These are phyloP conservation scores for Brassica carinata DNA, from an alignment of 345 rosid genomes.

Conservation along the genomic window DNA sequence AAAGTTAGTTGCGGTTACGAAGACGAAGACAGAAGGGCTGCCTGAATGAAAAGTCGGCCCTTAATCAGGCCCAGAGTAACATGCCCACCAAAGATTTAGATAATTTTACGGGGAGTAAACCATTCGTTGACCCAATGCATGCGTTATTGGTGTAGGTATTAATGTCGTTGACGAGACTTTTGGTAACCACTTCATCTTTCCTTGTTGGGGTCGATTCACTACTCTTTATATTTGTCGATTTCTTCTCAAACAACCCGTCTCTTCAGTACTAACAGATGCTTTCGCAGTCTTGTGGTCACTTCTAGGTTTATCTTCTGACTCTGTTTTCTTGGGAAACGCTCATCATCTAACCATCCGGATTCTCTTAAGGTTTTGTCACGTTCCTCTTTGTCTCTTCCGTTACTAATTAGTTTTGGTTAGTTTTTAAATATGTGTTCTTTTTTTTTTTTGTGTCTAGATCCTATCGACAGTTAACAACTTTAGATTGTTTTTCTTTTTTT, in stretches of 20 bases:
- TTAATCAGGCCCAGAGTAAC: too few relatives aligned
- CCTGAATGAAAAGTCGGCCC: too few relatives aligned
- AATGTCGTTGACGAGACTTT: background rate
- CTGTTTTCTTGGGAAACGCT: background rate
- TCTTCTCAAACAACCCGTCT: background rate
- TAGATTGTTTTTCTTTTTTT: too few relatives aligned
- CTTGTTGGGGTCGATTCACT: background rate
- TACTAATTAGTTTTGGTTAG: background rate
- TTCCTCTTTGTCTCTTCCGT: background rate
- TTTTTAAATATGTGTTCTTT: too few relatives aligned
- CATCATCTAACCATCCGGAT: background rate
- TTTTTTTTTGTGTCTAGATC: too few relatives aligned
- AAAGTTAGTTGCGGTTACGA: too few relatives aligned
- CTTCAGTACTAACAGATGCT: background rate
- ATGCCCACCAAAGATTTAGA: background rate
- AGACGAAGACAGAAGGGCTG: too few relatives aligned
- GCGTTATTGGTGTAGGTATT: too few relatives aligned
- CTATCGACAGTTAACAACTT: too few relatives aligned
- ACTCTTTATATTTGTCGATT: background rate
- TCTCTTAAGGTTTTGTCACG: background rate
- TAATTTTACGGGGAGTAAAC: background rate
- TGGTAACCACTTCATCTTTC: background rate
- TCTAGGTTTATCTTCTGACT: background rate
- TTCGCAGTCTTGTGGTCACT: background rate
- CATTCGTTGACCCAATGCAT: background rate